Base-by-base conservation (phyloP, 2,329 filamentous ascomycete genomes). In the Trichoderma gracile region DNA sequence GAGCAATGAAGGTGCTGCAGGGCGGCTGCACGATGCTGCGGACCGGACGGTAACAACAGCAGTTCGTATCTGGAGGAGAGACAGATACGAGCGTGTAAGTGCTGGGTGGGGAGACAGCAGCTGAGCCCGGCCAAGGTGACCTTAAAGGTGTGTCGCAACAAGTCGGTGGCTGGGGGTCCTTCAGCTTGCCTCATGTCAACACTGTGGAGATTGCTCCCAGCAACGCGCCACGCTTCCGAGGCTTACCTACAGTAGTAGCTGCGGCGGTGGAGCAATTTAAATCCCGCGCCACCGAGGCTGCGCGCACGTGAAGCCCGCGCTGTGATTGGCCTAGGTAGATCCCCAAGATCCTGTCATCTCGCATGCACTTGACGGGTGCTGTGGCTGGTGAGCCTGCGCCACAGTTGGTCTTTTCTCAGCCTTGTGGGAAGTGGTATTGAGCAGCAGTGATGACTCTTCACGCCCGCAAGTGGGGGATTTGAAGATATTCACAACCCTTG, bases 231-330 rank as follows among this genome's bases (percentile, higher is more conserved):
- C 57, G 60, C 52, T 66, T 64, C 71, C 66, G 68, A 68, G 73
- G 73, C 74, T 78, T 10, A 10, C 8, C 30, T 33, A 3, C 10
- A 79, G 81, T 33, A 33, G 25, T 27, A 68, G 76, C 75, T 17
- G 50, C 49, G 54, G 54, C 40, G 50, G 38, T 62, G 63, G 63
- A 65, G 63, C 46, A 61, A 63, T 53, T 17, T 50, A 63, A 63
- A 63, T 56, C 53, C 64, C 64, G 64, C 58, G 57, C 64, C 64
- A 63, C 58, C 50, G 59, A 65, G 64, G 64, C 64, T 65, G 43
- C 19, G 30, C 8, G 57, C 64, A 65, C 64, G 64, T 65, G 64
- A 57, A 63, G 9, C 25, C 27, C 9, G 49, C 27, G 15, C 19
- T 25, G 5, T 45, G 59, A 54, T 55, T 61, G 38, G 61, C 30